Evolutionary conservation across 2,329 filamentous ascomycete genomes (phyloP).

Genomic region (Aspergillus persii): DNA sequence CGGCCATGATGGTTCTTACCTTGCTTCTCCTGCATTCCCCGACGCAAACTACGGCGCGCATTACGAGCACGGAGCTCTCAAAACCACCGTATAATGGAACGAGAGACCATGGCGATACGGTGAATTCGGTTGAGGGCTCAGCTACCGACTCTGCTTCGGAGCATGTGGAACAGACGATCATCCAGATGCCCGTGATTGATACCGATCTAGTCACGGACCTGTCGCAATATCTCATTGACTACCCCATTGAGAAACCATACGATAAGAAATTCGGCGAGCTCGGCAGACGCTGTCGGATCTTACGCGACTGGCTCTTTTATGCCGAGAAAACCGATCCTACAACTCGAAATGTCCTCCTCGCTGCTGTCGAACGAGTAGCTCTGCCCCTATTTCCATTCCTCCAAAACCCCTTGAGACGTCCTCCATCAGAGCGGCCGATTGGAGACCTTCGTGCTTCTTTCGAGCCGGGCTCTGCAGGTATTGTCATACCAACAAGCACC

Average conservation of each 20-base stretch:
- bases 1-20: not conserved
- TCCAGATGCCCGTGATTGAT: not conserved
- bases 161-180: not conserved
- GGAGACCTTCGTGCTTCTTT: constrained; percentile 6
- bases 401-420: not conserved
- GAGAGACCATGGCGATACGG: not conserved
- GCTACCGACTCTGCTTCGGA: not conserved
- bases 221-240: not conserved
- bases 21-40: not conserved
- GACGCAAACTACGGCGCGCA: not conserved
- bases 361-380: not conserved
- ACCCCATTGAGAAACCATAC: not conserved
- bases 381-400: not conserved
- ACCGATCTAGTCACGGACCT: not conserved
- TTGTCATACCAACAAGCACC: constrained; percentile 12
- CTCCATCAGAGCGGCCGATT: not conserved
- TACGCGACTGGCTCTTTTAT: not conserved
- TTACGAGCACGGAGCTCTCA: not conserved
- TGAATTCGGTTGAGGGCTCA: not conserved
- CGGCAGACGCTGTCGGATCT: not conserved
- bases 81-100: not conserved
- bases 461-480: not conserved
- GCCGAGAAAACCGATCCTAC: not conserved
- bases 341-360: not conserved
- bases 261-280: not conserved